Percentiles rank a stretch among this genome's conserved stretches.
Evolutionary conservation across 2,329 filamentous ascomycete genomes (phyloP).

Genomic region (Metarhizium anisopliae): DNA sequence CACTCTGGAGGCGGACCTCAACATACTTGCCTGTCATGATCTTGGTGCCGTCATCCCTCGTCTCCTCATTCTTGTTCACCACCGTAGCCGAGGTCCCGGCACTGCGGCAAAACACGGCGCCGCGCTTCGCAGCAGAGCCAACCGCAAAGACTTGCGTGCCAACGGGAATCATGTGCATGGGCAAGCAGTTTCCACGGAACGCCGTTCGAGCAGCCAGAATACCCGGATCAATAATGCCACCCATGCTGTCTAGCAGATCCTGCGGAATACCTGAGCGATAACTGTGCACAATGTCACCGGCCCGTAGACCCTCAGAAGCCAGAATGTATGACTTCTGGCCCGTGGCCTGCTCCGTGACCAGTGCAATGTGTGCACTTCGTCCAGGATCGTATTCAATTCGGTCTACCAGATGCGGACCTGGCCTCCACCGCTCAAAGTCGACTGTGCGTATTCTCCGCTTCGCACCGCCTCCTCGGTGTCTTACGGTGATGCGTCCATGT

Average conservation of each 20-base stretch:
- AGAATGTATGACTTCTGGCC: conserved; percentile 81
- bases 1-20: conserved; percentile 80
- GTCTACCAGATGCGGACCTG: conserved; percentile 82
- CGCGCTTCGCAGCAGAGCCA: conserved; percentile 62
- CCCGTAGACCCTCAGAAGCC: conserved; percentile 87
- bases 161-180: conserved; percentile 89
- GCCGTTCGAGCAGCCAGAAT: conserved; percentile 91
- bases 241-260: conserved; percentile 84
- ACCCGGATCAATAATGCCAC: conserved; percentile 86
- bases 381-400: conserved; percentile 95
- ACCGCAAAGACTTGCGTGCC: conserved; percentile 92
- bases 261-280: conserved; percentile 84
- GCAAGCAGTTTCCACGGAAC: conserved; percentile 88
- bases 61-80: conserved; percentile 78
- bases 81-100: conserved; percentile 88
- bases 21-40: conserved; percentile 68
- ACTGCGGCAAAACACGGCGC: conserved; percentile 86
- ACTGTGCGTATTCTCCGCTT: conserved; percentile 88
- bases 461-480: conserved; percentile 85
- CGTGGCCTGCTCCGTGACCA: conserved; percentile 67
- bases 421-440: conserved; percentile 71
- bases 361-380: conserved; percentile 84
- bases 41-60: conserved; percentile 47
- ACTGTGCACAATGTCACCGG: conserved; percentile 85
- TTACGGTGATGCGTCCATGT: conserved; percentile 73